Conservation (phyloP, 129 eudicot genomes). For the Artemisia annua region DNA sequence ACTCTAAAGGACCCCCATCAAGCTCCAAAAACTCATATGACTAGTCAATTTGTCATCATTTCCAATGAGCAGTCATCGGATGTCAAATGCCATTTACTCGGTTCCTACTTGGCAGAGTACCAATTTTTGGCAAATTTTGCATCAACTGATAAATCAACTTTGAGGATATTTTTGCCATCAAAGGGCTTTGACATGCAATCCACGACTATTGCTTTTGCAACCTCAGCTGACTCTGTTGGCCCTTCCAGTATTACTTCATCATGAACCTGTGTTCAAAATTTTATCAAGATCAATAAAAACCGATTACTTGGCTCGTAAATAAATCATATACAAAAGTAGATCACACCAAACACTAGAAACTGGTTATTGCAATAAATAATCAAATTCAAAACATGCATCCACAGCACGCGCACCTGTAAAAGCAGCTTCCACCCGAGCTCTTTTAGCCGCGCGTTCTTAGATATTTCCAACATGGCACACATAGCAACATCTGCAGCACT, state of each 20-base stretch:
- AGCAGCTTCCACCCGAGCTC: slow-evolving; percentile 94
- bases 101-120: slow-evolving; percentile 83
- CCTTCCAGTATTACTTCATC: slow-evolving; percentile 98
- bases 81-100: not conserved
- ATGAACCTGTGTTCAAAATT: slow-evolving; percentile 69
- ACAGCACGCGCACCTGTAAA: slow-evolving; percentile 58
- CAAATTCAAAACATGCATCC: not conserved
- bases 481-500: slow-evolving; percentile 99
- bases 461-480: slow-evolving; percentile 96
- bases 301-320: not conserved
- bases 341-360: too few species aligned
- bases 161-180: slow-evolving; percentile 69
- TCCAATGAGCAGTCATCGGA: not conserved
- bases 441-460: slow-evolving; percentile 61
- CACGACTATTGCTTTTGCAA: slow-evolving; percentile 84
- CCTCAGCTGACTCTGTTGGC: slow-evolving; percentile 89
- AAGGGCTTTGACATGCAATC: slow-evolving; percentile 93
- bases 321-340: not conserved
- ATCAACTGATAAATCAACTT: slow-evolving; percentile 78
- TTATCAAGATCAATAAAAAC: not conserved
- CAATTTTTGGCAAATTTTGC: slow-evolving; percentile 87
- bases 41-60: not conserved
- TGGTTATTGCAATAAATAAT: not conserved
- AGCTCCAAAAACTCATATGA: slow-evolving; percentile 9
- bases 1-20: slow-evolving; percentile 7